Evolutionary conservation across 2,329 filamentous ascomycete genomes (phyloP).

Genomic region (Emmonsiellopsis sp.): DNA sequence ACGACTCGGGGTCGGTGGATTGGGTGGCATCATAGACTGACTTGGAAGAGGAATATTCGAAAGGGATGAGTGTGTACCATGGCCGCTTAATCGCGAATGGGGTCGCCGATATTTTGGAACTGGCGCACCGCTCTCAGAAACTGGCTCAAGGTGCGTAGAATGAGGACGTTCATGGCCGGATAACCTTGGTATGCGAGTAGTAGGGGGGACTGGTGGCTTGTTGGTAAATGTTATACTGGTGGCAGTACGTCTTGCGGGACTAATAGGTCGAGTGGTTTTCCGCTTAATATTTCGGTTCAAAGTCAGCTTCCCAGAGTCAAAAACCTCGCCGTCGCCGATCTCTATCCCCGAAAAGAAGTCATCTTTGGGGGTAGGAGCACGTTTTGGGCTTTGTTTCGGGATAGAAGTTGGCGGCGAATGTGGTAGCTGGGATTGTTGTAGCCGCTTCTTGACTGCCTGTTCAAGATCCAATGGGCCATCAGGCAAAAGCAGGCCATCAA

Average conservation of each 20-base stretch:
- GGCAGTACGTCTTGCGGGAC: conserved; percentile 61
- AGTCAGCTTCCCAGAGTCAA: conserved; percentile 70
- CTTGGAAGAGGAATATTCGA: conserved; percentile 55
- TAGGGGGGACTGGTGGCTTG: conserved; percentile 46
- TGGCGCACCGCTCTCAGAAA: conserved; percentile 78
- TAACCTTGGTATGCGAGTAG: conserved; percentile 72
- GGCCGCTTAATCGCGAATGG: conserved; percentile 55
- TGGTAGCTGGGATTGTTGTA: conserved; percentile 36
- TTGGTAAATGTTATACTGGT: conserved; percentile 89
- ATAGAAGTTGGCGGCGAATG: conserved; percentile 22
- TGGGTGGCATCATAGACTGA: conserved; percentile 49
- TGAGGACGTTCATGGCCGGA: conserved; percentile 61
- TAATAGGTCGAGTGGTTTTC: conserved; percentile 60
- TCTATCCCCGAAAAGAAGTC: conserved; percentile 84
- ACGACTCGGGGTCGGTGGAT: conserved; percentile 52
- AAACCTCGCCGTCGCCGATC: conserved; percentile 71
- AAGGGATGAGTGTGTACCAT: conserved; percentile 61
- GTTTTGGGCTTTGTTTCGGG: conserved; percentile 18
- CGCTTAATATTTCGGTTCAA: conserved; percentile 88
- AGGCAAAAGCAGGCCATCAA: conserved; percentile 82
- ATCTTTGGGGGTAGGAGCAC: conserved; percentile 39
- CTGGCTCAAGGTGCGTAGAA: conserved; percentile 71
- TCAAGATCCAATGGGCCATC: conserved; percentile 74
- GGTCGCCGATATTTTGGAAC: conserved; percentile 54
- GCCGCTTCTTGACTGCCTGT: conserved; percentile 63